A percentile compares a stretch with the other conserved stretches of the same genome.
Evolutionary conservation across 805 yeast genomes (phyloP).

Genomic region (Ogataea henricii): DNA sequence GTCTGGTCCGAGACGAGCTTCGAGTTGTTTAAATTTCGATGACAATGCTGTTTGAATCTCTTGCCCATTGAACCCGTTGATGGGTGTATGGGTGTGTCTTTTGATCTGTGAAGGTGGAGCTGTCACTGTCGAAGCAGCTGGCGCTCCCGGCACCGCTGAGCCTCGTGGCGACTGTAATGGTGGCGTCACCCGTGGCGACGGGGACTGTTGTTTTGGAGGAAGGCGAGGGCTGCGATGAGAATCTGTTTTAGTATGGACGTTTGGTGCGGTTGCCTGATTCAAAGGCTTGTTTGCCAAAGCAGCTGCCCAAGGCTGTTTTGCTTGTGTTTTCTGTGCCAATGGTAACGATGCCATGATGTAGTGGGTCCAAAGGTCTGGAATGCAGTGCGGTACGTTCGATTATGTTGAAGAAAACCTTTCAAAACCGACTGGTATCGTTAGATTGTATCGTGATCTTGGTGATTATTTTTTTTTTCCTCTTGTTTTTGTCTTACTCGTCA

Average conservation of each 20-base stretch:
- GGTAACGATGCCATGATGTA: slow-evolving; percentile 13
- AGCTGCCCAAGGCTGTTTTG: slow-evolving; percentile 23
- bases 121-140: background rate
- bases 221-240: slow-evolving; percentile 11
- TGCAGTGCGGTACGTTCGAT: background rate
- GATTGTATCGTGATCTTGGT: too few relatives aligned
- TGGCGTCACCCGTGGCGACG: background rate
- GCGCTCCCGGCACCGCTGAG: background rate
- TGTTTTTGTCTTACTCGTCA: background rate
- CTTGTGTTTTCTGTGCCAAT: slow-evolving; percentile 12
- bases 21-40: slow-evolving; percentile 19
- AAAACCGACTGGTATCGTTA: too few relatives aligned
- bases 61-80: slow-evolving; percentile 21
- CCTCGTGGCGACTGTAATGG: background rate
- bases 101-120: background rate
- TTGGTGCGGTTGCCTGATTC: background rate
- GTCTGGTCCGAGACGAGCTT: slow-evolving; percentile 14
- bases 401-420: too few relatives aligned
- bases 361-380: background rate
- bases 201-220: slow-evolving; percentile 13
- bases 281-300: slow-evolving; percentile 14
- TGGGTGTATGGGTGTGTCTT: slow-evolving; percentile 15
- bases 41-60: slow-evolving; percentile 20
- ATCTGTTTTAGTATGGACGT: background rate
- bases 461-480: background rate